phyloP scores from a whole-genome alignment of 2,329 filamentous ascomycete species.

The Leptoxyphium fumago region DNA sequence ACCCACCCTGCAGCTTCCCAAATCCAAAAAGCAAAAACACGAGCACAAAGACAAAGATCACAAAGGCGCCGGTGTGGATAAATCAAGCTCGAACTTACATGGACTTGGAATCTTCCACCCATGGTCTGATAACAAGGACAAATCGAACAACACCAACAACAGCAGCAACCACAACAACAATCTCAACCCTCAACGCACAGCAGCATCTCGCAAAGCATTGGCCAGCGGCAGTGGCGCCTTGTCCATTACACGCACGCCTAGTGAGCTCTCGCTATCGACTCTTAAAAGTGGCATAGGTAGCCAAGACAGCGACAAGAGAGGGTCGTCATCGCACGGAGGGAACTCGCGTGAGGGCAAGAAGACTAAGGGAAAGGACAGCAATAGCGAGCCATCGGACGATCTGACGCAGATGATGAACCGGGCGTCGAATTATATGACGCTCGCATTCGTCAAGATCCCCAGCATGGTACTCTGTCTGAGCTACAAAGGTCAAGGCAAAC shows the following conservation, averaged over 20 bases:
- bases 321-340: slow-evolving; percentile 5
- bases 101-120: slow-evolving; percentile 31
- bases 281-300: slow-evolving; percentile 11
- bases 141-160: no score
- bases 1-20: slow-evolving; percentile 54
- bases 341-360: slow-evolving; percentile 6
- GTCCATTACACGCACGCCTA: slow-evolving; percentile 16
- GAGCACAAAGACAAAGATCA: slow-evolving; percentile 9
- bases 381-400: slow-evolving; percentile 60
- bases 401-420: slow-evolving; percentile 92
- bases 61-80: slow-evolving; percentile 18
- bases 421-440: slow-evolving; percentile 93
- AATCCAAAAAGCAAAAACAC: slow-evolving; percentile 14
- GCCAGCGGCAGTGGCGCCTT: slow-evolving; percentile 10
- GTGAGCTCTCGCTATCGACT: slow-evolving; percentile 16
- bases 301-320: slow-evolving; percentile 19
- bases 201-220: slow-evolving; percentile 12
- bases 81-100: slow-evolving; percentile 15
- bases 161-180: no score
- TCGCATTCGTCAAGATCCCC: slow-evolving; percentile 87
- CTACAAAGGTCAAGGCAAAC: slow-evolving; percentile 90
- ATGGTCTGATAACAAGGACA: slow-evolving; percentile 15
- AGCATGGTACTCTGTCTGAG: slow-evolving; percentile 90
- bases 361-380: slow-evolving; percentile 28
- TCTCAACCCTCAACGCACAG: slow-evolving; percentile 5